Conservation (phyloP, 129 eudicot genomes). For the Pseudognaphalium luteoalbum region DNA sequence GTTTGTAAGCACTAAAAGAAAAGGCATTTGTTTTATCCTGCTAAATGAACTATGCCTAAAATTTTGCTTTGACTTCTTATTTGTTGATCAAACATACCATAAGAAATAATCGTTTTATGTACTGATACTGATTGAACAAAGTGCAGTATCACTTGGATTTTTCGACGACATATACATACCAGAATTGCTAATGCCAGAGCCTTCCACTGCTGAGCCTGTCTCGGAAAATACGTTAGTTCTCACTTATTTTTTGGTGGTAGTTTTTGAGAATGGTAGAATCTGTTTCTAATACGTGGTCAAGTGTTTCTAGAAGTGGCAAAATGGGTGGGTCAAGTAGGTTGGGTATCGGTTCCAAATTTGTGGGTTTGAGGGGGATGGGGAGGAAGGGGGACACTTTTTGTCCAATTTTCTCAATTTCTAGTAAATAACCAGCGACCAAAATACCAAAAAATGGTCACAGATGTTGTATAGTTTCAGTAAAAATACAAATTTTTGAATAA, state of each 20-base stretch:
- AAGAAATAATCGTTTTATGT: background rate
- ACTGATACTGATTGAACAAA: constrained; percentile 17
- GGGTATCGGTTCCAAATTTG: background rate
- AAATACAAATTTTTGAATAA: background rate
- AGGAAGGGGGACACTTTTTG: background rate
- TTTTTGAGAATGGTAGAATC: background rate
- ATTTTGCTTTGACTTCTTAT: background rate
- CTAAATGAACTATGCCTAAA: background rate
- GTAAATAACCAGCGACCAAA: too few species aligned
- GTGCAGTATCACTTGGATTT: constrained; percentile 92
- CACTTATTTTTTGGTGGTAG: background rate
- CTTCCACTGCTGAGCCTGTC: constrained; percentile 52
- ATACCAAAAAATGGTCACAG: too few species aligned
- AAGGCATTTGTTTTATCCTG: background rate
- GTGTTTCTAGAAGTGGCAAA: background rate
- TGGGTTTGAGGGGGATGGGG: background rate
- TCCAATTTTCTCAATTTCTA: background rate
- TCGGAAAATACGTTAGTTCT: constrained; percentile 53
- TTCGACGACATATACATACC: constrained; percentile 93
- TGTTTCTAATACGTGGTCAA: background rate
- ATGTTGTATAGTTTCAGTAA: background rate
- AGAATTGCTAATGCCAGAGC: constrained; percentile 53
- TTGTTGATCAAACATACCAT: background rate
- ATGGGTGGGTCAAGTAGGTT: background rate
- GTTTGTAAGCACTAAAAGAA: background rate